phyloP scores from a whole-genome alignment of 371 early-diverging fungal species.

The Mucor plumbeus region DNA sequence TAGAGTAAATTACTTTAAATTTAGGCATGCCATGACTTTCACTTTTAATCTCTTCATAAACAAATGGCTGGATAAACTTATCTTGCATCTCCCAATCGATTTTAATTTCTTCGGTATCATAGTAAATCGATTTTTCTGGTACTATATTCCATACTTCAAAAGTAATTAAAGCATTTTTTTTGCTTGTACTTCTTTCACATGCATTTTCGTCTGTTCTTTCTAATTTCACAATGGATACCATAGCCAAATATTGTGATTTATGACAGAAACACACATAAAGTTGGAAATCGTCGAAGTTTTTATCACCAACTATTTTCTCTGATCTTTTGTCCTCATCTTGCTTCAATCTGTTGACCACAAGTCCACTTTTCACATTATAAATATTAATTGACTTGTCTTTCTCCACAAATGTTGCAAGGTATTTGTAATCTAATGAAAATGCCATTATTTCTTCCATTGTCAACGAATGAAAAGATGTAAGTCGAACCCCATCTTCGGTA shows the following conservation, averaged over 20 bases:
- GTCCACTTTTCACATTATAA: slow-evolving; percentile 10
- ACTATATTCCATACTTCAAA: slow-evolving; percentile 11
- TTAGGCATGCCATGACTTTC: neutral
- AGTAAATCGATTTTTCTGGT: slow-evolving; percentile 8
- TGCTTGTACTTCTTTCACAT: neutral
- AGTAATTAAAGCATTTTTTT: neutral
- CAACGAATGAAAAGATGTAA: slow-evolving; percentile 14
- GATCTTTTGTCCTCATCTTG: no score
- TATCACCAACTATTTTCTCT: neutral
- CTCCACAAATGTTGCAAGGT: slow-evolving; percentile 10
- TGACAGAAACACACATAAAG: slow-evolving; percentile 5
- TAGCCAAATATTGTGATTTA: slow-evolving; percentile 6
- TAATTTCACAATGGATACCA: neutral
- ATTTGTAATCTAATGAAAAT: slow-evolving; percentile 14
- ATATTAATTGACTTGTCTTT: neutral
- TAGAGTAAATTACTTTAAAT: neutral
- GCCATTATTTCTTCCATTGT: slow-evolving; percentile 14
- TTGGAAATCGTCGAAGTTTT: neutral
- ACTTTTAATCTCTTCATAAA: neutral
- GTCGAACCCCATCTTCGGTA: slow-evolving; percentile 9
- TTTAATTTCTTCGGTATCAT: neutral
- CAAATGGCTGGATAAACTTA: slow-evolving; percentile 1
- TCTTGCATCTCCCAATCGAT: neutral
- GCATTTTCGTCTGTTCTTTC: neutral
- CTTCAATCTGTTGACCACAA: neutral